A percentile compares a stretch with the other conserved stretches of the same genome.
Evolutionary conservation across 768 basidiomycete genomes (phyloP).

Genomic region (Leucocoprinus sp.): DNA sequence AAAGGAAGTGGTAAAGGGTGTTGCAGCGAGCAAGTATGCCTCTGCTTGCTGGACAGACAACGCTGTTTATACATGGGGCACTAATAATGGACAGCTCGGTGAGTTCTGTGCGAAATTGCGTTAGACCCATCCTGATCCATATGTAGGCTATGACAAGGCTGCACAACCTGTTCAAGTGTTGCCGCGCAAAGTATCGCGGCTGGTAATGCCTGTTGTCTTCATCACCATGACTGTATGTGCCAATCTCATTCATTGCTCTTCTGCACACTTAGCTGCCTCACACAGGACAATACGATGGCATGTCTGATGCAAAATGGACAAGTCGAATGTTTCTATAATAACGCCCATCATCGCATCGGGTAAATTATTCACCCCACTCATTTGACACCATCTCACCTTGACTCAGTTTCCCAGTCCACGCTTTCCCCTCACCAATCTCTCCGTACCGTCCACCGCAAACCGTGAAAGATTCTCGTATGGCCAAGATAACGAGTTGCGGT

Average conservation of each 20-base stretch:
- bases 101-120: slow-evolving; percentile 13
- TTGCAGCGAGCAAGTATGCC: slow-evolving; percentile 81
- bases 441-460: slow-evolving; percentile 81
- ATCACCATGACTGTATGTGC: slow-evolving; percentile 63
- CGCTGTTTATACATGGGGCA: slow-evolving; percentile 85
- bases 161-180: slow-evolving; percentile 67
- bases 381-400: not conserved
- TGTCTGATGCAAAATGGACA: slow-evolving; percentile 76
- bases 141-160: slow-evolving; percentile 65
- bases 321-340: slow-evolving; percentile 78
- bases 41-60: slow-evolving; percentile 82
- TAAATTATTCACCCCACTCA: slow-evolving; percentile 21
- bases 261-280: not conserved
- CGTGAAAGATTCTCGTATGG: slow-evolving; percentile 58
- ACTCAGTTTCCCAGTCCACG: slow-evolving; percentile 63
- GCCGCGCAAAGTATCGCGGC: slow-evolving; percentile 75
- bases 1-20: slow-evolving; percentile 70
- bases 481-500: slow-evolving; percentile 74
- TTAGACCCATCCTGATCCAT: not conserved
- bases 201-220: slow-evolving; percentile 60
- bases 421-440: slow-evolving; percentile 67
- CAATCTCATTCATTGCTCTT: too few species aligned
- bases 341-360: slow-evolving; percentile 68
- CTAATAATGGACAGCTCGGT: slow-evolving; percentile 90
- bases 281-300: slow-evolving; percentile 73